Evolutionary conservation across 2,329 filamentous ascomycete genomes (phyloP), one percentile per base, ranked within the genome.

Genomic region (Emergomyces pasteurianus): DNA sequence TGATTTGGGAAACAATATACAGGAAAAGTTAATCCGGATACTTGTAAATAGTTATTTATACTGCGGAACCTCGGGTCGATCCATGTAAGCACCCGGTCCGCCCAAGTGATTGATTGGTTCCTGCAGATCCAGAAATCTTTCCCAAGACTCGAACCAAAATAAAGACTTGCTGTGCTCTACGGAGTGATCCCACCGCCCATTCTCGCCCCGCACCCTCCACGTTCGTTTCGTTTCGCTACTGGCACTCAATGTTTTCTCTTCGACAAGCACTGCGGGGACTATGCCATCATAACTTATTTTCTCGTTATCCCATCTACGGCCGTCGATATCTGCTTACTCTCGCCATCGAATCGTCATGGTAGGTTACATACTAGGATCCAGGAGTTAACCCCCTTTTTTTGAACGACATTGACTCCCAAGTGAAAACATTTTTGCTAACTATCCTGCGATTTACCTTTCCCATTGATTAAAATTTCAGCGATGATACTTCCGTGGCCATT

Each of bases 401-500:
- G 21, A 21, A 57, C 54, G n/a, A 21, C 40, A 21, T 53, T 59
- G 58, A 49, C 60, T 57, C 40, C 28, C 36, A 12, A 16, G 34
- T 47, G 31, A 36, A 36, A 23, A 58, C 21, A 16, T n/a, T 46
- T 60, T 53, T 23, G 52, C 49, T 58, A 40, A 50, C 31, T 8
- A n/a, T 36, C 34, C 58, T 34, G 57, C 40, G 31, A 34, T 4
- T 9, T 47, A 46, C 43, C 43, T 46, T 46, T n/a, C n/a, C 43
- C 43, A 59, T 53, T 56, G 60, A 12, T 59, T 26, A 34, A 46
- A 54, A 12, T 57, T n/a, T 3, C 58, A 79, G 92, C 80, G 92
- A 97, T 75, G 92, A 97, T 77, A 96, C 92, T 0, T 92, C 88
- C 61, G 91, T 96, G 23, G 88, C 92, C 36, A 75, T 97, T 55